Evolutionary conservation across 2,329 filamentous ascomycete species (phyloP), one percentile per base, ranked within the genome.

Genomic region (Penicillium sp.): DNA sequence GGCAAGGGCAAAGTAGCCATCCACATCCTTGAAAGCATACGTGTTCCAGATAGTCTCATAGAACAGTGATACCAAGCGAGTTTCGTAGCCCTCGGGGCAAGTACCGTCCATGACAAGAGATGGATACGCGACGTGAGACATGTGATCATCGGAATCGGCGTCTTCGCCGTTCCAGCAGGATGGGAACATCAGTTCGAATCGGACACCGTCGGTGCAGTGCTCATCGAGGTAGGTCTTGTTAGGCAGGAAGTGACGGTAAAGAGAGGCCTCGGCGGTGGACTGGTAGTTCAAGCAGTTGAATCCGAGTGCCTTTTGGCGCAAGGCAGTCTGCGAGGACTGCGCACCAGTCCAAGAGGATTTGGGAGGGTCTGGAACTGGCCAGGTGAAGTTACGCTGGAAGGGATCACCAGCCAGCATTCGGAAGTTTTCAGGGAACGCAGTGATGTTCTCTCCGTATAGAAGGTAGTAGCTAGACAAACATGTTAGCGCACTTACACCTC

Each of bases 261-360:
- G 82, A 13, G 92, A 89, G 1, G 83, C 81, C 72, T 96, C 92
- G 2, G 89, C 79, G 16, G 65, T 65, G 22, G 74, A 78, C 31
- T 65, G 67, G 70, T 97, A 97, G 83, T 97, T 87, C 57, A 99
- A 77, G 75, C 94, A 97, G 81, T 97, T 97, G 83, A 96, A 96
- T 3, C 94, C 93, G 27, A 97, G 66, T 9, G 92, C 91, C 58
- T 92, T 91, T 78, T 96, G 89, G 47, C 77, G 78, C 36, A 97
- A 83, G 49, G 86, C 83, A 14, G 75, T 72, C 77, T 96, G 92
- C 10, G 87, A 88, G 66, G 84, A 82, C 56, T 87, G 83, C 5
- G 85, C 77, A 2, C 71, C 75, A 4, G 74, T 69, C 92, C 92
- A 97, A 22, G 74, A 60, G 11, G 90, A 91, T 75, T 91, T 90